These are phyloP conservation scores for Penicillium herquei DNA, from an alignment of 495 filamentous ascomycete species.

Conservation along the genomic window DNA sequence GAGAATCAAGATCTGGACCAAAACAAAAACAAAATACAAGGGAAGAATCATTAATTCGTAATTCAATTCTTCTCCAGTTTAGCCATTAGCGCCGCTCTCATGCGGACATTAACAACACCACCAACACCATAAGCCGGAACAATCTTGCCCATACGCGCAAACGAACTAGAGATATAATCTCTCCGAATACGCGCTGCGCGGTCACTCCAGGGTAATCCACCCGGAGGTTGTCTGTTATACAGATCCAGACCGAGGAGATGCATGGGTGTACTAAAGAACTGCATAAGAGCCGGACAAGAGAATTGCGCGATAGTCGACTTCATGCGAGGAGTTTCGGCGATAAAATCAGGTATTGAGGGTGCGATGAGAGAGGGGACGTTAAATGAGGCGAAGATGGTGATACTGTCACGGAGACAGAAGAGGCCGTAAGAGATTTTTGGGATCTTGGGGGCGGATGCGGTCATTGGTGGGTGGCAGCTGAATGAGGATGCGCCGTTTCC, in stretches of 20 bases:
- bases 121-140: constrained; percentile 93
- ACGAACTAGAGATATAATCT: constrained; percentile 75
- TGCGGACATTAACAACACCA: constrained; percentile 78
- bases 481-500: constrained; percentile 5
- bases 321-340: constrained; percentile 53
- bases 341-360: constrained; percentile 36
- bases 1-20: neutral
- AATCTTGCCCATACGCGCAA: constrained; percentile 85
- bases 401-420: constrained; percentile 80
- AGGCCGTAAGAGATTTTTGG: constrained; percentile 64
- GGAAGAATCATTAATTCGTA: constrained; percentile 5
- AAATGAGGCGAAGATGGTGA: constrained; percentile 93
- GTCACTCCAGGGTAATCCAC: constrained; percentile 51
- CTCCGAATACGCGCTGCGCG: constrained; percentile 62
- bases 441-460: constrained; percentile 29
- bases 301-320: constrained; percentile 73
- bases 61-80: constrained; percentile 35
- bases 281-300: constrained; percentile 73
- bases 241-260: constrained; percentile 87
- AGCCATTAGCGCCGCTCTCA: constrained; percentile 61
- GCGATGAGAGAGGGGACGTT: constrained; percentile 82
- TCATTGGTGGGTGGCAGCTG: constrained; percentile 53
- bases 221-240: constrained; percentile 67
- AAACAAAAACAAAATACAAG: constrained; percentile 15
- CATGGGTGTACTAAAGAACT: constrained; percentile 79